phyloP scores from a whole-genome alignment of 495 filamentous ascomycete genomes.

The Aspergillus egyptiacus region DNA sequence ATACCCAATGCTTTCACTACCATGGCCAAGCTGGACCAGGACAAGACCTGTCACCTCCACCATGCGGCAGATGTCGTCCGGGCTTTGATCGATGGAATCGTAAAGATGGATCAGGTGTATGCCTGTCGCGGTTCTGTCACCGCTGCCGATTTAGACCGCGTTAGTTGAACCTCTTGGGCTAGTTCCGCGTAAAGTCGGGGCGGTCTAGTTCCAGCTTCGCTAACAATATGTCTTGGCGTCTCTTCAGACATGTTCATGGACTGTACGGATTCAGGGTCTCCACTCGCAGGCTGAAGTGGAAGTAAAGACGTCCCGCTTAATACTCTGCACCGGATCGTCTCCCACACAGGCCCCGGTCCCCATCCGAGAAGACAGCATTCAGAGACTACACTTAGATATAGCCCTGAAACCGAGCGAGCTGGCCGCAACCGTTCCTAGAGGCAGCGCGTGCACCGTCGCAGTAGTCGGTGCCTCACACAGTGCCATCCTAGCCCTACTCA shows the following conservation, averaged over 20 bases:
- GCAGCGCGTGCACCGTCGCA: constrained; percentile 36
- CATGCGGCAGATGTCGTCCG: constrained; percentile 50
- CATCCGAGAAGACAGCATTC: constrained; percentile 24
- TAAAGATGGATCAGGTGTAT: constrained; percentile 40
- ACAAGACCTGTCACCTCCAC: constrained; percentile 47
- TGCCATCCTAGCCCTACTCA: constrained; percentile 55
- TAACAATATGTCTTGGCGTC: constrained; percentile 1
- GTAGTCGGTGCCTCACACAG: constrained; percentile 58
- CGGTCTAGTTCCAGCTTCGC: constrained; percentile 5
- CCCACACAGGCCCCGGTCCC: constrained; percentile 43
- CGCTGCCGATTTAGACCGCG: constrained; percentile 33
- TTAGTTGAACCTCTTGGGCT: constrained; percentile 14
- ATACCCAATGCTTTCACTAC: constrained; percentile 47
- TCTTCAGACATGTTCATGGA: constrained; percentile 36
- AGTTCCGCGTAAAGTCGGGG: background rate
- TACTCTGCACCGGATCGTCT: constrained; percentile 54
- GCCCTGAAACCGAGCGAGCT: constrained; percentile 51
- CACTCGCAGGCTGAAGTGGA: constrained; percentile 28
- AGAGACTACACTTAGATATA: constrained; percentile 47
- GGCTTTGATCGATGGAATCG: constrained; percentile 44
- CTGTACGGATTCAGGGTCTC: constrained; percentile 31
- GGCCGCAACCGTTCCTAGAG: constrained; percentile 31
- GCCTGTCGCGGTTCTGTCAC: constrained; percentile 38
- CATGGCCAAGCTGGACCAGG: constrained; percentile 48
- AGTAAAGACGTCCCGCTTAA: constrained; percentile 37